Percentiles rank a stretch among this genome's conserved stretches.
Conservation (phyloP, 495 filamentous ascomycete genomes). For the Rhizodiscina lignyota region DNA sequence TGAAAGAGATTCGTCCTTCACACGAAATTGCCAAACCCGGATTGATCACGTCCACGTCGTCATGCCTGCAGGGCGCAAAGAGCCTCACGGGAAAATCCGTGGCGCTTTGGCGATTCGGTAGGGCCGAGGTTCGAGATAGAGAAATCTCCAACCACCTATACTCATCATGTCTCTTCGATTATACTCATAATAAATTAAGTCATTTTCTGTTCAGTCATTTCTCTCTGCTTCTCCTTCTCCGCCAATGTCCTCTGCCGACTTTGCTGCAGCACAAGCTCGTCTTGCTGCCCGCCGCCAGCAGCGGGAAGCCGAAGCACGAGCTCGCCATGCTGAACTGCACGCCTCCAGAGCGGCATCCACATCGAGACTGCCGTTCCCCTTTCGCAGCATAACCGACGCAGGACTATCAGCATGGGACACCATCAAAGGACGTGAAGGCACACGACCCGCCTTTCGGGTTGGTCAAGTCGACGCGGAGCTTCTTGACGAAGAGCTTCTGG, state of each 20-base stretch:
- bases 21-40: too few relatives aligned
- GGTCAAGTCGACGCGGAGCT: slow-evolving; percentile 95
- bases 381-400: slow-evolving; percentile 39
- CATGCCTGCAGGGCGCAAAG: too few relatives aligned
- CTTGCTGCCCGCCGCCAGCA: slow-evolving; percentile 60
- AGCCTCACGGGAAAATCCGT: too few relatives aligned
- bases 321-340: slow-evolving; percentile 37
- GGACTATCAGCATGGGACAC: slow-evolving; percentile 48
- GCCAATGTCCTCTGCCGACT: slow-evolving; percentile 63
- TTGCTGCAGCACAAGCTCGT: slow-evolving; percentile 72
- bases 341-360: slow-evolving; percentile 38
- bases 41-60: too few relatives aligned
- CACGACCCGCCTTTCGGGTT: slow-evolving; percentile 74
- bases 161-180: too few relatives aligned
- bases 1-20: too few relatives aligned
- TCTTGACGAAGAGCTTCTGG: slow-evolving; percentile 83
- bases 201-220: too few relatives aligned
- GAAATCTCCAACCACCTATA: too few relatives aligned
- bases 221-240: too few relatives aligned
- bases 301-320: slow-evolving; percentile 44
- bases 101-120: too few relatives aligned
- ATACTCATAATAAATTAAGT: too few relatives aligned
- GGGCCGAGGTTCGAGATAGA: too few relatives aligned
- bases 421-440: slow-evolving; percentile 61
- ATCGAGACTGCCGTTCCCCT: slow-evolving; percentile 45